These are phyloP conservation scores for Colletotrichum graminicola DNA, from an alignment of 2,329 filamentous ascomycete species.

Conservation along the genomic window DNA sequence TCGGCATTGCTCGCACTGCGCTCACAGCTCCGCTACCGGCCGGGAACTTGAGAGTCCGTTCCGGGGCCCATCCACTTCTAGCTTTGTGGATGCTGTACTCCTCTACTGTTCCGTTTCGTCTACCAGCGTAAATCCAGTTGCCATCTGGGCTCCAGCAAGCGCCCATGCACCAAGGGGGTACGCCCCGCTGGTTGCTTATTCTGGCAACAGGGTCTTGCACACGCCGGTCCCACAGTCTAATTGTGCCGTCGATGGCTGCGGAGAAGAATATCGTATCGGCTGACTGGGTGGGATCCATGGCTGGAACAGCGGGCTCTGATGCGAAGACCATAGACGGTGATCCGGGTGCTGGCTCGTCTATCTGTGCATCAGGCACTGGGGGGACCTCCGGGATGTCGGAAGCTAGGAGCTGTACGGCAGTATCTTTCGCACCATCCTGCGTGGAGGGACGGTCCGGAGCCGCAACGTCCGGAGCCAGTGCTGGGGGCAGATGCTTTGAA, in stretches of 20 bases:
- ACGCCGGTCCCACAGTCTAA: slow-evolving; percentile 94
- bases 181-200: slow-evolving; percentile 78
- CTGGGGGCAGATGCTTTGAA: slow-evolving; percentile 22
- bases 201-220: slow-evolving; percentile 81
- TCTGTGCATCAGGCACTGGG: slow-evolving; percentile 17
- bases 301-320: slow-evolving; percentile 53
- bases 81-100: slow-evolving; percentile 90
- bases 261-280: slow-evolving; percentile 88
- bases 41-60: slow-evolving; percentile 88
- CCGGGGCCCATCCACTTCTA: slow-evolving; percentile 74
- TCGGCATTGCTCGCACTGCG: slow-evolving; percentile 89
- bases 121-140: slow-evolving; percentile 92
- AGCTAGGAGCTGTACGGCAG: not conserved
- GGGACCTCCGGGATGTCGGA: slow-evolving; percentile 26
- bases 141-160: slow-evolving; percentile 97
- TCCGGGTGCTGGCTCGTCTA: slow-evolving; percentile 43
- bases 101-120: slow-evolving; percentile 92
- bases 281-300: slow-evolving; percentile 67
- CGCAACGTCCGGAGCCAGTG: slow-evolving; percentile 15
- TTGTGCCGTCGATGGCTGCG: slow-evolving; percentile 85
- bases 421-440: slow-evolving; percentile 11
- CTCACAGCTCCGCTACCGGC: slow-evolving; percentile 90
- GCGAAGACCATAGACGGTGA: slow-evolving; percentile 55
- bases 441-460: slow-evolving; percentile 1
- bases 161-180: slow-evolving; percentile 97